Evolutionary conservation across 228 moss, liverwort and hornwort species (phyloP), one percentile per base, ranked within the genome.

Genomic region (Sphagnum fallax): DNA sequence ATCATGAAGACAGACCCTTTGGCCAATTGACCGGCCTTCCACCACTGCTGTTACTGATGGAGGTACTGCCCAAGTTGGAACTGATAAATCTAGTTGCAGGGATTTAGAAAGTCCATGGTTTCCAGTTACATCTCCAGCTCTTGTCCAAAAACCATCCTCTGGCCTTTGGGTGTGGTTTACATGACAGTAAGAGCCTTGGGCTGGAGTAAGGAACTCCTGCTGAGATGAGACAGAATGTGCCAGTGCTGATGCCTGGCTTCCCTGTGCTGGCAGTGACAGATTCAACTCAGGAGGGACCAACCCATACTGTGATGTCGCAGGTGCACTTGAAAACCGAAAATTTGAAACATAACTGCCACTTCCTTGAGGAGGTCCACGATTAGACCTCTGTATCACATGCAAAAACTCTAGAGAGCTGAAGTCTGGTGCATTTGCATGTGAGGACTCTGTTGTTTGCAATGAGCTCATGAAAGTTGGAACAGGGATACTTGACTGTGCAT

Each of bases 371-470:
- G 49, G 50, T 15, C 70, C 70, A n/a, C 63, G 70, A 61, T 49
- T 70, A 79, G 58, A 63, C 67, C 78, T 73, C 60, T 85, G 81
- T 61, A 77, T 53, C 47, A 76, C 69, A 52, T 82, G 85, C 77
- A 85, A 75, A 82, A 85, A 77, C 62, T 81, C 85, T 63, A 76
- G 64, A 13, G 85, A 85, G 68, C 59, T 75, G 67, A 78, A 69
- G 66, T 79, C 78, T 14, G 85, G 81, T 65, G 76, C 68, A 16
- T 63, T 60, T 16, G 74, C 67, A 32, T 32, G 32, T 32, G 32
- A 32, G 32, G 32, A 32, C 61, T 85, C 85, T 49, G 77, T 76
- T 50, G 69, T 48, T n/a, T 65, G 82, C 16, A 66, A 57, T n/a
- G 76, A 79, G 47, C 72, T 65, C 62, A 74, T 71, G 79, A 73